phyloP scores from a whole-genome alignment of 2,329 filamentous ascomycete genomes.

The Fusarium torreyae region DNA sequence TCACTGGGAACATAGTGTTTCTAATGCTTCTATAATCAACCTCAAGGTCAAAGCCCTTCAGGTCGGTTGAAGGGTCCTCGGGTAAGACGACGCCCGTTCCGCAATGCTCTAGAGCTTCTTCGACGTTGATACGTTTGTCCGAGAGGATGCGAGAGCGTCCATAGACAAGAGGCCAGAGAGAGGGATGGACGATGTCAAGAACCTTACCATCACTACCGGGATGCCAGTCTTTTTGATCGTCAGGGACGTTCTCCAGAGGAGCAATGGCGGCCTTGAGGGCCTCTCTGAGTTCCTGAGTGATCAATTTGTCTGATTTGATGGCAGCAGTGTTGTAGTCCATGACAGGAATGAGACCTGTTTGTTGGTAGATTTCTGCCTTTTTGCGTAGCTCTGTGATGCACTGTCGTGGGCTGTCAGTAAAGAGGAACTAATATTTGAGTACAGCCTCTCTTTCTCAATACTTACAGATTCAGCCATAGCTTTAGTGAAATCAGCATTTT shows the following conservation, averaged over 20 bases:
- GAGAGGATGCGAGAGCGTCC: conserved; percentile 54
- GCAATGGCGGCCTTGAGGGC: conserved; percentile 61
- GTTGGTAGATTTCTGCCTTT: conserved; percentile 54
- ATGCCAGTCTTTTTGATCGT: conserved; percentile 57
- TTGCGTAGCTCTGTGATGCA: conserved; percentile 53
- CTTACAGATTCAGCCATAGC: conserved; percentile 53
- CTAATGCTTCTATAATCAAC: neutral
- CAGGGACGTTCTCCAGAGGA: conserved; percentile 66
- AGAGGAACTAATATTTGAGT: neutral
- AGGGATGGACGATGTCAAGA: conserved; percentile 44
- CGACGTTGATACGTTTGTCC: conserved; percentile 55
- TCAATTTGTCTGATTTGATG: conserved; percentile 55
- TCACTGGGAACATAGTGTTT: neutral
- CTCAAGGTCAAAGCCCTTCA: neutral
- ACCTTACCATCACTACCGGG: conserved; percentile 39
- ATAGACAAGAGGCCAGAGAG: conserved; percentile 47
- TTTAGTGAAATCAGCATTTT: conserved; percentile 49
- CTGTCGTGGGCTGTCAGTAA: conserved; percentile 36
- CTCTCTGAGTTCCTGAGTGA: conserved; percentile 48
- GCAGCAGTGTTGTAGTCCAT: conserved; percentile 53
- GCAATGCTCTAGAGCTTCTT: conserved; percentile 54
- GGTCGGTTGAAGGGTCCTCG: neutral
- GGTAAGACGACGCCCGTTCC: conserved; percentile 53
- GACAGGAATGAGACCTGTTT: conserved; percentile 54
- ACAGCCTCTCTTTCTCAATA: neutral